Evolutionary conservation across 495 filamentous ascomycete species (phyloP), one percentile per base, ranked within the genome.

Genomic region (Trichoderma reesei): DNA sequence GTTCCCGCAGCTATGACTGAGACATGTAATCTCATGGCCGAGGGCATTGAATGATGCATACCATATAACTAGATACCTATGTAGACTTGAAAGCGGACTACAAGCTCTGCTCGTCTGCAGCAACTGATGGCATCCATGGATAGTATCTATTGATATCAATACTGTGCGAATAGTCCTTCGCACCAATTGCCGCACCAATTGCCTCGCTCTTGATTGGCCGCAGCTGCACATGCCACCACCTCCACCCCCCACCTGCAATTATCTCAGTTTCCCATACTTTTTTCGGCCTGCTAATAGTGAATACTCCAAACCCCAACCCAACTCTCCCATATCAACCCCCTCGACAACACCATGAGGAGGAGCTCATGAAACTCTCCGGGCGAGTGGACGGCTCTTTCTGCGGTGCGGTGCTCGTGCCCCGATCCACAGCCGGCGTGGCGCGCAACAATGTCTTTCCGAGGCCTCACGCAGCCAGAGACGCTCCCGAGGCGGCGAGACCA

Each of bases 301-400:
- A n/a, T 16, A 26, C 46, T 18, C 46, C 46, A 54, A 54, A 20
- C 20, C n/a, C 10, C 46, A 54, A 18, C 46, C n/a, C 26, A 1
- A 26, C 26, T 26, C 26, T 26, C 26, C 26, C 51, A 10, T 9
- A 34, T 3, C 26, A 56, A 56, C 14, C 20, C 5, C 51, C 51
- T 14, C 51, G 16, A 10, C 26, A n/a, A 38, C 72, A 79, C 67
- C 72, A 82, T 82, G 79, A 72, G 72, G 75, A 70, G 75, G 73
- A 75, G 71, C 79, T 73, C 79, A 82, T 82, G 79, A 80, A 76
- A 79, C 72, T 78, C 73, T 71, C 75, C 66, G 77, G 71, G 71
- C 76, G 75, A 77, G 77, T 80, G 72, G 76, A 82, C 71, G 74
- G 78, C 74, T 77, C 76, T 75, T 76, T 76, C 76, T 79, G 75